These are phyloP conservation scores for Picochlorum sp. DNA, from an alignment of 139 green algal species.

Conservation along the genomic window DNA sequence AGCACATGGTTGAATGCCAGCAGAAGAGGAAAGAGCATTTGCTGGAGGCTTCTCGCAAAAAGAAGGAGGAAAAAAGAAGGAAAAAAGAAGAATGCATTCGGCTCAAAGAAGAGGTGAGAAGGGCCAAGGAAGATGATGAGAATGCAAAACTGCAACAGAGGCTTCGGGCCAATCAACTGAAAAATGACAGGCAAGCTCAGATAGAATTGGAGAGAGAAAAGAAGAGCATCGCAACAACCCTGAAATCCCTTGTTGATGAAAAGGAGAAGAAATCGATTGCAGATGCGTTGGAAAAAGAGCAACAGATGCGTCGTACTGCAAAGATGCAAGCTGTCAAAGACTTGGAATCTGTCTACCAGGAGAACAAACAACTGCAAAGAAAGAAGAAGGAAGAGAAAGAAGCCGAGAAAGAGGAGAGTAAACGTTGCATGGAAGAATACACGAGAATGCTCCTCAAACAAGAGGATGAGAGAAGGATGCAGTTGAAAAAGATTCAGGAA, in stretches of 20 bases:
- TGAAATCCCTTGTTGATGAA: not conserved
- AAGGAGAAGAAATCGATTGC: not conserved
- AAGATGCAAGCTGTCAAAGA: not conserved
- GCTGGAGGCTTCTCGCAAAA: not conserved
- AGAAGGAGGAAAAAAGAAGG: too few relatives aligned
- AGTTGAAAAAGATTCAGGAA: conserved; percentile 1
- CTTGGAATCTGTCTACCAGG: conserved; percentile 6
- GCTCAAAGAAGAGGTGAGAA: too few relatives aligned
- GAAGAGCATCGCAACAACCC: not conserved
- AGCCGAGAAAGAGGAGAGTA: not conserved
- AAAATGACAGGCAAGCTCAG: conserved; percentile 2
- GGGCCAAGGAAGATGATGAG: too few relatives aligned
- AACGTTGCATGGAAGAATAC: conserved; percentile 2
- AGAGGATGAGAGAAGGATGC: conserved; percentile 4
- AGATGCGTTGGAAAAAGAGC: not conserved
- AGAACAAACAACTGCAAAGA: not conserved
- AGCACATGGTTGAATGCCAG: not conserved
- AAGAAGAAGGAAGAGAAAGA: not conserved
- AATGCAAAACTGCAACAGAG: too few relatives aligned
- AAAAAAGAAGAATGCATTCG: too few relatives aligned
- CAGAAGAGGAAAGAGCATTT: not conserved
- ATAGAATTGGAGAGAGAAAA: not conserved
- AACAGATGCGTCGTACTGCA: not conserved
- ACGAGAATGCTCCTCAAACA: not conserved
- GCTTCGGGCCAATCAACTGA: not conserved